phyloP scores from a whole-genome alignment of 2,329 filamentous ascomycete species.

The Colletotrichum aenigma region DNA sequence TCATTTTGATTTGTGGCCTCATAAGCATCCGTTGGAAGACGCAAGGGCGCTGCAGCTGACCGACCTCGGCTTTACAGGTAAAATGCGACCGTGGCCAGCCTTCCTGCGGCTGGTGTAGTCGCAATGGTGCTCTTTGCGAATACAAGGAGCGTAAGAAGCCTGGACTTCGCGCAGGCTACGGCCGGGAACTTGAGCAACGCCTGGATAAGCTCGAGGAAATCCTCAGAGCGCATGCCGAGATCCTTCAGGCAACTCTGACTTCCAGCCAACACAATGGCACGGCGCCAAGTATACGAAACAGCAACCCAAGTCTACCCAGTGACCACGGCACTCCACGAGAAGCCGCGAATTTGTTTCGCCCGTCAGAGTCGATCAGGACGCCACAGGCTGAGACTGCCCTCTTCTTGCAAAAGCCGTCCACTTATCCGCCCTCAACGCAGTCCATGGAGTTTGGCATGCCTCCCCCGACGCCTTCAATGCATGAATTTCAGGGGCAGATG shows the following conservation, averaged over 20 bases:
- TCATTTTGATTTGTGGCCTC: neutral
- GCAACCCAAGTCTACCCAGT: constrained; percentile 55
- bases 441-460: constrained; percentile 55
- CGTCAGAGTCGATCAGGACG: constrained; percentile 53
- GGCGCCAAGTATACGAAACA: constrained; percentile 50
- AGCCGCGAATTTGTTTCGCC: constrained; percentile 48
- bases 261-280: constrained; percentile 37
- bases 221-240: constrained; percentile 67
- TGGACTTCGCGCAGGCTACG: constrained; percentile 70
- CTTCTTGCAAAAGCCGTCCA: constrained; percentile 65
- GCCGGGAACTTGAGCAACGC: constrained; percentile 74
- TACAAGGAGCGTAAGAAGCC: constrained; percentile 74
- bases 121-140: constrained; percentile 67
- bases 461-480: constrained; percentile 48
- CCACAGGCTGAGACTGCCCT: constrained; percentile 63
- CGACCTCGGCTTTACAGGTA: constrained; percentile 46
- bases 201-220: constrained; percentile 73
- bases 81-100: constrained; percentile 81
- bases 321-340: constrained; percentile 63
- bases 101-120: constrained; percentile 70
- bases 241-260: constrained; percentile 62
- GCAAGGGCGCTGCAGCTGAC: constrained; percentile 4
- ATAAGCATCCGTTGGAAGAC: neutral
- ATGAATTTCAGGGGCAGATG: constrained; percentile 55
- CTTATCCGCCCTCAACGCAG: constrained; percentile 50